Base-by-base conservation (phyloP, 305 asterid genomes). In the Andrographis paniculata region DNA sequence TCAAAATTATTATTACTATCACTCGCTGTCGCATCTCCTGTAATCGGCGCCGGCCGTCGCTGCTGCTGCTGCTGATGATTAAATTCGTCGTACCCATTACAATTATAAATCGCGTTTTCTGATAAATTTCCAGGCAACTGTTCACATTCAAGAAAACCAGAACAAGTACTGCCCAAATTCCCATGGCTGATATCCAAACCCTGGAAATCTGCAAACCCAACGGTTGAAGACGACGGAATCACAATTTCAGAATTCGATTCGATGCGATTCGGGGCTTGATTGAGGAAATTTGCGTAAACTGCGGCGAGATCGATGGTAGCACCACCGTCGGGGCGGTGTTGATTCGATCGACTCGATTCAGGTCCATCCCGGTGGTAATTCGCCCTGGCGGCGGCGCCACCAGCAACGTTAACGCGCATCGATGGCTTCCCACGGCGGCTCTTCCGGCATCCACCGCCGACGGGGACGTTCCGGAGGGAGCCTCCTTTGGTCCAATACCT, bases 401-500 rank as follows among this genome's bases (percentile, higher is more conserved):
- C 40, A 19, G 23, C 45, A 20, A 21, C 8, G 47, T 2, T 3
- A 17, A 14, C 42, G 17, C 42, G 42, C n/a, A 61, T 42, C 1
- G 82, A 66, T n/a, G n/a, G n/a, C 55, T 63, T 64, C 1, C 78
- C 55, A 6, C 80, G 77, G 14, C 88, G 76, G 53, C 61, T 65
- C 72, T 78, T 80, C 38, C 93, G 78, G 54, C 89, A 78, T 20
- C 93, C 86, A 0, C 94, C 82, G 0, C 88, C 88, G 7, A 80
- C 73, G 0, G 96, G 96, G 1, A 86, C 87, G 51, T 75, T 82
- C 17, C 96, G 33, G 17, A 86, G 28, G 13, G 94, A 82, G 36
- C 96, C 96, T 39, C 96, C 96, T 23, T 77, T 87, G 21, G 96
- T 87, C 96, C 96, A 87, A 60, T 87, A 87, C 55, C 96, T 58